Percentiles rank a stretch among this genome's conserved stretches.
Conservation (phyloP, 768 basidiomycete species). For the Dioszegia aurantiaca region DNA sequence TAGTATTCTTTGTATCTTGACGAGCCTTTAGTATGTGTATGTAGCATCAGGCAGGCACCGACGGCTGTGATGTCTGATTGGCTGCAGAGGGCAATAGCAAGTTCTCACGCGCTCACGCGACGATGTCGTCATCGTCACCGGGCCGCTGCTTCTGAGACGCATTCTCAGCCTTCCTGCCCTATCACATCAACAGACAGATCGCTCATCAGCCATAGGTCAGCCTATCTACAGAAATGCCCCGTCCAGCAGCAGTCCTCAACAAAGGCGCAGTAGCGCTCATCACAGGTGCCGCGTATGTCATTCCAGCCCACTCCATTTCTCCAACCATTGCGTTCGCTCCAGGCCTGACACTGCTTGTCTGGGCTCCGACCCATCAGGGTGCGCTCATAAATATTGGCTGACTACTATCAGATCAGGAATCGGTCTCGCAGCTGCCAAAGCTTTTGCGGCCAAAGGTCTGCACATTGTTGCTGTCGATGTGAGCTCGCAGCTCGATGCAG, state of each 20-base stretch:
- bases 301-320: not conserved
- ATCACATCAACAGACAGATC: not conserved
- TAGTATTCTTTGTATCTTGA: too few relatives aligned
- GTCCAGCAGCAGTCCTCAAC: conserved; percentile 19
- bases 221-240: conserved; percentile 7
- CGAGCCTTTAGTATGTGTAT: not conserved
- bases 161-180: too few relatives aligned
- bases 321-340: too few relatives aligned
- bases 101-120: too few relatives aligned
- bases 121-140: conserved; percentile 5
- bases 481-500: conserved; percentile 24
- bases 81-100: not conserved
- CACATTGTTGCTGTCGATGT: conserved; percentile 47
- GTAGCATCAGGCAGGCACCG: not conserved
- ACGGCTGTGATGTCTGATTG: conserved; percentile 8
- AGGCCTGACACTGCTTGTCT: too few relatives aligned
- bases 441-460: conserved; percentile 46
- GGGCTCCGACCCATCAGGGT: too few relatives aligned
- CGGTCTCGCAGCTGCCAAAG: conserved; percentile 45
- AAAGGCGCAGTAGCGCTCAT: conserved; percentile 47
- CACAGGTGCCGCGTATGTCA: conserved; percentile 46
- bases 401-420: conserved; percentile 40
- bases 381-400: not conserved
- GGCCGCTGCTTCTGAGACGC: not conserved
- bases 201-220: not conserved